These are phyloP conservation scores for Cladophialophora carrionii DNA, from an alignment of 2,329 filamentous ascomycete species.

Conservation along the genomic window DNA sequence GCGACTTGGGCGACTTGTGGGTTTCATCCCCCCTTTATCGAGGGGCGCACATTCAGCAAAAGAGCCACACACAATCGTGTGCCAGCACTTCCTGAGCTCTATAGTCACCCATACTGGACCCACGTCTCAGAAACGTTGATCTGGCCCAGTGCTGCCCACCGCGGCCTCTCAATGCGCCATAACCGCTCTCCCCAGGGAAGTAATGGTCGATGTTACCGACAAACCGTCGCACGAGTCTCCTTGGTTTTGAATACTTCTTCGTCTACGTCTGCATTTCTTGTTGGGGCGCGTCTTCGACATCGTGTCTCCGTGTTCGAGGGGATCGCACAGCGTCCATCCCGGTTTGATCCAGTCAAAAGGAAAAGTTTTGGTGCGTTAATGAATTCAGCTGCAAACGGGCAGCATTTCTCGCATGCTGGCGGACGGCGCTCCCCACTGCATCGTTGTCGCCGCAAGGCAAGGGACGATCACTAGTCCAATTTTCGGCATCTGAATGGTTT, in stretches of 20 bases:
- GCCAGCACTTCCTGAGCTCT: neutral
- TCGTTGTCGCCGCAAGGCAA: neutral
- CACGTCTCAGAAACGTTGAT: neutral
- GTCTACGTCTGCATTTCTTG: neutral
- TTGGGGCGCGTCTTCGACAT: neutral
- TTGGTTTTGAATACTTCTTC: slow-evolving; percentile 4
- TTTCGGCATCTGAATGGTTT: neutral
- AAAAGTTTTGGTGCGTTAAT: slow-evolving; percentile 18
- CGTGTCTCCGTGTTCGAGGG: neutral
- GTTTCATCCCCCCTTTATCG: neutral
- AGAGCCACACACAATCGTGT: neutral
- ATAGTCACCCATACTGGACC: neutral
- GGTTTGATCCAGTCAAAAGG: slow-evolving; percentile 2
- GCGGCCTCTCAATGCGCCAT: neutral
- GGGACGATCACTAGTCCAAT: neutral
- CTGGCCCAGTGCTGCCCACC: neutral
- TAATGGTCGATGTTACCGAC: neutral
- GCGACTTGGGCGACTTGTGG: neutral
- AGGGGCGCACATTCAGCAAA: neutral
- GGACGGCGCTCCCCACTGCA: neutral
- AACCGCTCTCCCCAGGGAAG: neutral
- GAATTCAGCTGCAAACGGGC: neutral
- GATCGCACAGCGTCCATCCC: slow-evolving; percentile 1
- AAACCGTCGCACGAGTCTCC: slow-evolving; percentile 10
- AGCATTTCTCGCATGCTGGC: neutral